Evolutionary conservation across 441 rosid genomes (phyloP), one percentile per base, ranked within the genome.

Genomic region (Mallotus japonicus): DNA sequence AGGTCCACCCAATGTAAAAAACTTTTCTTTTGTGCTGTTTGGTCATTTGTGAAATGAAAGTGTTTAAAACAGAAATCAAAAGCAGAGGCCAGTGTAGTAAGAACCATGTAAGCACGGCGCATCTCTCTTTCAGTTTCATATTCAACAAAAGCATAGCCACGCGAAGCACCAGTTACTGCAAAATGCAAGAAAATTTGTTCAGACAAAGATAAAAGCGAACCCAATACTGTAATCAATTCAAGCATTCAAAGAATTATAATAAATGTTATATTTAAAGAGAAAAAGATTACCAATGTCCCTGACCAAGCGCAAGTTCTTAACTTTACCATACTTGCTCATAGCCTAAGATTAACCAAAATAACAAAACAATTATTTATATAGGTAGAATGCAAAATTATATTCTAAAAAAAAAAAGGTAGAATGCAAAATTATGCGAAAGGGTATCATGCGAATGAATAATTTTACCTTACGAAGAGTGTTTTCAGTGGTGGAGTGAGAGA

Each of bases 111-210:
- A 37, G 99, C 96, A 51, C 90, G 89, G 4, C 79, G 81, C 95
- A 92, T 92, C 79, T 90, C 92, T 79, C 85, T 86, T 58, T 90
- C 92, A 42, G 87, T 84, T 80, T 87, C 91, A 76, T 54, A 95
- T 83, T 95, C 96, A 59, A 95, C 92, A 82, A 91, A 95, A 56
- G 83, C 97, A 83, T 89, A 92, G 59, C 99, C 93, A 37, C 92
- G 81, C 2, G 98, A 95, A 16, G 92, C 92, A 62, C 97, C 97
- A 10, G 95, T 92, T 73, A 95, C 99, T 95, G 83, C 82, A 75
- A 12, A 70, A 17, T 3, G 32, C 47, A 70, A 75, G 44, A 69
- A 34, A 24, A 40, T 44, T 12, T n/a, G 8, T 42, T 51, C 16
- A 42, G 13, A 32, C 46, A 70, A 24, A 32, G 20, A 67, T 37